These are phyloP conservation scores for Boletus insuetus DNA, from an alignment of 768 basidiomycete genomes.

Conservation along the genomic window DNA sequence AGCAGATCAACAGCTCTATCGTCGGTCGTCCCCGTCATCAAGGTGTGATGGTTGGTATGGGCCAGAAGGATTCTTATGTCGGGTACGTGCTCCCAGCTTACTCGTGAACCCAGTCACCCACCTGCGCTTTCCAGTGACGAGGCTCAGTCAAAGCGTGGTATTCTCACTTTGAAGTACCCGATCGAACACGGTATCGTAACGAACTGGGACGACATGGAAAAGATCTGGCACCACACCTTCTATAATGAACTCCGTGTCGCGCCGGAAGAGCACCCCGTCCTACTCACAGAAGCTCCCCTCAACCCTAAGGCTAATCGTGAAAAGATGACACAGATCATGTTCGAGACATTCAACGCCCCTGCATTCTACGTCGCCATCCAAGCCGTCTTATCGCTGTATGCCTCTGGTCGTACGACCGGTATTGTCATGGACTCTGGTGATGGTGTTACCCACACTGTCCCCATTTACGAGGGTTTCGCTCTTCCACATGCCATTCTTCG, in stretches of 20 bases:
- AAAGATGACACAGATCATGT: conserved; percentile 81
- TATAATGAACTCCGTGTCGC: conserved; percentile 81
- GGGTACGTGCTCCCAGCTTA: conserved; percentile 48
- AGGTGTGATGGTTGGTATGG: conserved; percentile 97
- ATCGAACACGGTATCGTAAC: conserved; percentile 94
- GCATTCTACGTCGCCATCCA: conserved; percentile 77
- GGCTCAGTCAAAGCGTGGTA: conserved; percentile 93
- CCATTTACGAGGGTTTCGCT: conserved; percentile 93
- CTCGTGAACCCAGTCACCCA: conserved; percentile 16
- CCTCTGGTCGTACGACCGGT: conserved; percentile 92
- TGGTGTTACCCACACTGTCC: conserved; percentile 94
- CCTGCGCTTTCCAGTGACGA: conserved; percentile 59
- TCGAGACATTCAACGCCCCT: conserved; percentile 73
- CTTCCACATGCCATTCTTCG: conserved; percentile 92
- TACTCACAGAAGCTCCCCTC: conserved; percentile 69
- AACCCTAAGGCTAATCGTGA: conserved; percentile 74
- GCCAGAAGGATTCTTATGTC: conserved; percentile 94
- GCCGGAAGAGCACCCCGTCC: conserved; percentile 72
- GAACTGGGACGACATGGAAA: conserved; percentile 99
- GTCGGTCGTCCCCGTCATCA: conserved; percentile 94
- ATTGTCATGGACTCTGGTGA: conserved; percentile 96
- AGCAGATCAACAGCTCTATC: conserved; percentile 58
- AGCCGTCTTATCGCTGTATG: conserved; percentile 77
- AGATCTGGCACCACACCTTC: conserved; percentile 98
- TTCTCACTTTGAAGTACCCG: conserved; percentile 89